Base-by-base conservation (phyloP, 2,329 filamentous ascomycete genomes). In the Fusarium sp. region DNA sequence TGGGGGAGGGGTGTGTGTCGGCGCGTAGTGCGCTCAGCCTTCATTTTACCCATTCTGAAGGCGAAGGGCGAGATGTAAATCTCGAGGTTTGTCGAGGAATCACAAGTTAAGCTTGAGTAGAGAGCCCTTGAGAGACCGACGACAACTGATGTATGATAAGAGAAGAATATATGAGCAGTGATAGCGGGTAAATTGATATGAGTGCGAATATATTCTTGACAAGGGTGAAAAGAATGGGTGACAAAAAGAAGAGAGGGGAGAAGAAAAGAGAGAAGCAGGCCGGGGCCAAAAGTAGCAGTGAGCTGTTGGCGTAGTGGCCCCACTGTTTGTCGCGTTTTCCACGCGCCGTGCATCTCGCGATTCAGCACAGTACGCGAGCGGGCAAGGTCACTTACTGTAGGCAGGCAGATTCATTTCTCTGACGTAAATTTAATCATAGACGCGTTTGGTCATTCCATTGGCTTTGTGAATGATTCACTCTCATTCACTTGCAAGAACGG, bases 31-130 rank as follows among this genome's bases (percentile, higher is more conserved):
- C 59, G 47, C 24, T 14, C 20, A 15, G 24, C 57, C 36, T 39
- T 69, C n/a, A 58, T 32, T 22, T 59, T 70, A 18, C 62, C 45
- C 71, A 74, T 74, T 35, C n/a, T 53, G 41, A 51, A 20, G 45
- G 38, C 18, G 11, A 60, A 38, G n/a, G 17, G 20, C 11, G 32
- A 58, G 26, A 17, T n/a, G n/a, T n/a, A 35, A 57, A 60, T 51
- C 14, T 62, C 41, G 44, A 57, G 11, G 24, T 10, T 48, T 48
- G 24, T 35, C n/a, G 24, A 35, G 36, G 28, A 47, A 44, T 20
- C 32, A 20, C 41, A 59, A 68, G 47, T 20, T 28, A 22, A 42
- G 30, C 55, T 72, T 74, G 45, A 35, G 14, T 41, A 72, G 50
- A 51, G 50, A 38, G 53, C 32, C 48, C 39, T 32, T 68, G 39